Evolutionary conservation across 1,139 yeast species (phyloP), one percentile per base, ranked within the genome.

Genomic region (Suhomyces kunorum): DNA sequence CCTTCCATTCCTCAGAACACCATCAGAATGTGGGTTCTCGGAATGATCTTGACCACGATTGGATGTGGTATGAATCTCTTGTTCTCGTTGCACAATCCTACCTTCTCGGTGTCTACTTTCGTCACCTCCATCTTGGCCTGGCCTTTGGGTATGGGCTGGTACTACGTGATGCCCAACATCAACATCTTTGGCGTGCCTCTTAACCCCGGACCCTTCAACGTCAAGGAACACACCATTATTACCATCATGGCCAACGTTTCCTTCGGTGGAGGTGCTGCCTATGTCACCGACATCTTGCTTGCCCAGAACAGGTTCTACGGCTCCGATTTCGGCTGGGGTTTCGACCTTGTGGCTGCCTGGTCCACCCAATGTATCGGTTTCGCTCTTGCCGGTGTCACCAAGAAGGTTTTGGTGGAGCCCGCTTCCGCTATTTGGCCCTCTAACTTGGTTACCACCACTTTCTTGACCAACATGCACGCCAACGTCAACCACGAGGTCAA

Each of bases 371-470:
- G 81, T 51, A 68, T 82, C 36, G 88, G 88, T 9, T 78, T 80
- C 48, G 80, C 84, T 12, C 59, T 81, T 40, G 86, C 86, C 28
- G 89, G 89, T 33, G 46, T 79, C 44, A 70, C 74, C 34, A 66
- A 79, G 53, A 68, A 78, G 50, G 68, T 80, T 19, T 66, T 82
- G 49, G 83, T 82, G 13, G 76, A 76, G 44, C 84, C 87, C 3
- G 73, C 83, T 4, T 66, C 78, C 7, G 79, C 82, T 63, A 73
- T 82, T 37, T 83, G 89, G 89, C 89, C 89, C 1, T 62, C 77
- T 12, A 81, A 50, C 64, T 78, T 59, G 62, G 74, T 70, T 38
- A 62, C 72, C 14, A 48, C 68, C 36, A 67, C 76, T 12, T 70
- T 74, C 49, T 68, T 81, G 53, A 79, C 84, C 42, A 79, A 80